A percentile compares a stretch with the other conserved stretches of the same genome.
phyloP scores from a whole-genome alignment of 345 rosid species.

The Crucihimalaya himalaica region DNA sequence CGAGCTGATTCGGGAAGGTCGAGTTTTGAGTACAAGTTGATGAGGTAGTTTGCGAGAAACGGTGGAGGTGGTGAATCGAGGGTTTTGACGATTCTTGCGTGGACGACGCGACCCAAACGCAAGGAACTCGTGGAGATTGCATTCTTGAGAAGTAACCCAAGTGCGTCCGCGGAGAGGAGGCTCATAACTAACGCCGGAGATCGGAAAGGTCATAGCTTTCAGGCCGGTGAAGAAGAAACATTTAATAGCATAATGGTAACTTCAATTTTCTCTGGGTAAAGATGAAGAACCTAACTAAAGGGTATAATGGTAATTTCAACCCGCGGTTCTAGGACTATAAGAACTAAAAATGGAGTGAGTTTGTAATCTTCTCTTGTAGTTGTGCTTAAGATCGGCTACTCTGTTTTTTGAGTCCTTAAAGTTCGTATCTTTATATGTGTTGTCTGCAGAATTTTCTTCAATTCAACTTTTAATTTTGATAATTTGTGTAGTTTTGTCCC shows the following conservation, averaged over 20 bases:
- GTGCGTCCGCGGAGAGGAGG: constrained; percentile 46
- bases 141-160: constrained; percentile 50
- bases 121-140: constrained; percentile 56
- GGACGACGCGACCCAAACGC: constrained; percentile 63
- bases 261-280: neutral
- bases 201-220: constrained; percentile 12
- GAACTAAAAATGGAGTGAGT: neutral
- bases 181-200: constrained; percentile 48
- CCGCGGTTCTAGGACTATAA: neutral
- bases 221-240: constrained; percentile 3
- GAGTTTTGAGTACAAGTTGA: constrained; percentile 79
- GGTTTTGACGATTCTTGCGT: constrained; percentile 58
- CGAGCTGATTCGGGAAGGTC: constrained; percentile 59
- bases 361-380: neutral
- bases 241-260: constrained; percentile 13
- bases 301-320: neutral
- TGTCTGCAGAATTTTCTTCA: neutral
- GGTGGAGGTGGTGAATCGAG: constrained; percentile 51
- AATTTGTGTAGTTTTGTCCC: neutral
- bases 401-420: neutral
- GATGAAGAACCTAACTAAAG: neutral
- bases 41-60: constrained; percentile 62
- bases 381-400: constrained; percentile 7
- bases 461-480: neutral
- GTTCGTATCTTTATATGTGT: neutral